Percentiles rank a stretch among this genome's conserved stretches.
These are phyloP conservation scores for Colletotrichum sp. DNA, from an alignment of 2,329 filamentous ascomycete genomes.

Conservation along the genomic window DNA sequence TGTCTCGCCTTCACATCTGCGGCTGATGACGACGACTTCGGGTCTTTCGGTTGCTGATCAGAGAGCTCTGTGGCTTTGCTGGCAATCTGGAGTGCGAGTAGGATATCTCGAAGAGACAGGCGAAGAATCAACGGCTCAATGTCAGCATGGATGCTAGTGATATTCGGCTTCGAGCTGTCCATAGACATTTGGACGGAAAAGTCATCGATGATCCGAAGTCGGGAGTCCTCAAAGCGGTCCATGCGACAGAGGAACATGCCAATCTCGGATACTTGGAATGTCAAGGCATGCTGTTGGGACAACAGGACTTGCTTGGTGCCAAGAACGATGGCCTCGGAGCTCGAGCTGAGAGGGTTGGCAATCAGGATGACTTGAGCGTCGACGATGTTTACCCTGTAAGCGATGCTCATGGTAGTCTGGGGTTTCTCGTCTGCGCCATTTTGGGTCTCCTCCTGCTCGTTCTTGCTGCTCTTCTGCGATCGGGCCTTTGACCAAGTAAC, in stretches of 20 bases:
- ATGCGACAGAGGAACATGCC: slow-evolving; percentile 99
- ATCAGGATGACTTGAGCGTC: slow-evolving; percentile 97
- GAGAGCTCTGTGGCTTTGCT: slow-evolving; percentile 90
- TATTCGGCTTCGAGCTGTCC: slow-evolving; percentile 67
- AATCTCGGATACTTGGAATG: slow-evolving; percentile 89
- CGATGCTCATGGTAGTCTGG: slow-evolving; percentile 68
- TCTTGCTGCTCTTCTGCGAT: slow-evolving; percentile 33
- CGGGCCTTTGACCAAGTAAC: slow-evolving; percentile 44
- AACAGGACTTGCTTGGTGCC: slow-evolving; percentile 92
- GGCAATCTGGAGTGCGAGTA: slow-evolving; percentile 91
- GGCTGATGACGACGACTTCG: slow-evolving; percentile 29
- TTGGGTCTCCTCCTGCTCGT: slow-evolving; percentile 6
- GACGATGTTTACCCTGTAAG: slow-evolving; percentile 91
- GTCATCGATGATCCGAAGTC: slow-evolving; percentile 92
- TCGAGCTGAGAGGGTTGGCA: slow-evolving; percentile 87
- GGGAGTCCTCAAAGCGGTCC: slow-evolving; percentile 93
- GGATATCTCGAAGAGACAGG: slow-evolving; percentile 90
- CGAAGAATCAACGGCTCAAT: slow-evolving; percentile 91
- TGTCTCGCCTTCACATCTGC: slow-evolving; percentile 64
- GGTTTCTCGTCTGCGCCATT: slow-evolving; percentile 22
- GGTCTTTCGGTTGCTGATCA: slow-evolving; percentile 59
- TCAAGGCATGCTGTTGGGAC: slow-evolving; percentile 92
- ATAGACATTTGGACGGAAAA: slow-evolving; percentile 92
- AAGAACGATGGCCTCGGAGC: slow-evolving; percentile 94
- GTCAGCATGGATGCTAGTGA: slow-evolving; percentile 83